Evolutionary conservation across 2,329 filamentous ascomycete genomes (phyloP).

Genomic region (Diaporthe citri): DNA sequence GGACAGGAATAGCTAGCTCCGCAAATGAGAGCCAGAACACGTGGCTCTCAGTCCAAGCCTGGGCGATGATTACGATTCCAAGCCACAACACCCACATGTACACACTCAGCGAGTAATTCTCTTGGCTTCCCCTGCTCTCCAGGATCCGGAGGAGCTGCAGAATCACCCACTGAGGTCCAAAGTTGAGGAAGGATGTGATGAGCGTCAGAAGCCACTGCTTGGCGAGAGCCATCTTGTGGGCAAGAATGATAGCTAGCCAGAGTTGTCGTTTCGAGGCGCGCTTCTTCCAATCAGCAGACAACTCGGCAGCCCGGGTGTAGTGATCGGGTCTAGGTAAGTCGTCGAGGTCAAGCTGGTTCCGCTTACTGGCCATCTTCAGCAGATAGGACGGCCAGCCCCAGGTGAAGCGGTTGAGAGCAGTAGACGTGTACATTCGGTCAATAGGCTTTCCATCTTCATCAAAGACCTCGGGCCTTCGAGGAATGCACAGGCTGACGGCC

Average conservation of each 20-base stretch:
- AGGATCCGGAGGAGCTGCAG: constrained; percentile 74
- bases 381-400: constrained; percentile 74
- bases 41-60: constrained; percentile 73
- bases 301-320: constrained; percentile 63
- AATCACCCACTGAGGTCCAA: constrained; percentile 78
- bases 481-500: constrained; percentile 67
- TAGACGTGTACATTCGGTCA: constrained; percentile 72
- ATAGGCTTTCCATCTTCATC: constrained; percentile 66
- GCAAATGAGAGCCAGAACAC: constrained; percentile 76
- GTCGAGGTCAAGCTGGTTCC: constrained; percentile 70
- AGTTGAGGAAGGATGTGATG: constrained; percentile 68
- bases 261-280: constrained; percentile 63
- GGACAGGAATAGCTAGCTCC: constrained; percentile 74
- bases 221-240: constrained; percentile 67
- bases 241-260: constrained; percentile 70
- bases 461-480: constrained; percentile 77
- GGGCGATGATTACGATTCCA: constrained; percentile 68
- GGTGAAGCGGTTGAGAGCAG: constrained; percentile 71
- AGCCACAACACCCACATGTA: constrained; percentile 79
- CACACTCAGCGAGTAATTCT: constrained; percentile 62
- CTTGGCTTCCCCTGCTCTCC: constrained; percentile 64
- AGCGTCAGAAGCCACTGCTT: constrained; percentile 71
- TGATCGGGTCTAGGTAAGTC: constrained; percentile 74
- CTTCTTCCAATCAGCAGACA: constrained; percentile 62
- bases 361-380: constrained; percentile 66